Percentiles rank a stretch among this genome's conserved stretches.
phyloP scores from a whole-genome alignment of 495 filamentous ascomycete species.

The Xylaria castorea region DNA sequence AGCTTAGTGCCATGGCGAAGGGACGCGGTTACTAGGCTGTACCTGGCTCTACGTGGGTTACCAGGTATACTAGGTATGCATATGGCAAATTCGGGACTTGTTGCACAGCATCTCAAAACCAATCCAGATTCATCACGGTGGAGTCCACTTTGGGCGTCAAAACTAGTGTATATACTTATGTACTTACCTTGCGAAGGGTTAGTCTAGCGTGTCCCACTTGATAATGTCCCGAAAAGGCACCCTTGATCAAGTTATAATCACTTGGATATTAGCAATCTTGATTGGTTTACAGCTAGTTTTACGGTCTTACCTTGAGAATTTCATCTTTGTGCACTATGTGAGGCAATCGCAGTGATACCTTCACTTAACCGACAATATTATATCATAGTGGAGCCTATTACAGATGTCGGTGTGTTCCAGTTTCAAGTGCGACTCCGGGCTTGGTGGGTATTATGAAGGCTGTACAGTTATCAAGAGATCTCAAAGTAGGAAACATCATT shows the following conservation, averaged over 20 bases:
- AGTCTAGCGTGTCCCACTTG: background rate
- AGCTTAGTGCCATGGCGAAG: background rate
- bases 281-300: background rate
- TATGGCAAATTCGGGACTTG: background rate
- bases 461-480: background rate
- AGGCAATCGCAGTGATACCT: background rate
- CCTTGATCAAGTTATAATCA: background rate
- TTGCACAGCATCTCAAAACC: constrained; percentile 2
- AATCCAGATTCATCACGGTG: background rate
- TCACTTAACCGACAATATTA: background rate
- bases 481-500: no score
- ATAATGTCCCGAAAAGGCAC: background rate
- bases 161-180: no score
- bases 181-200: background rate
- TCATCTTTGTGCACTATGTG: background rate
- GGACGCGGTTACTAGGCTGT: background rate
- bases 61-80: background rate
- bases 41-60: background rate
- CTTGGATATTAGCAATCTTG: background rate
- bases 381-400: background rate
- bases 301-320: background rate
- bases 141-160: constrained; percentile 5
- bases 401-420: background rate
- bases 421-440: no score
- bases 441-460: background rate